Conservation (phyloP, 2,329 filamentous ascomycete species). For the Epichloe sylvatica region DNA sequence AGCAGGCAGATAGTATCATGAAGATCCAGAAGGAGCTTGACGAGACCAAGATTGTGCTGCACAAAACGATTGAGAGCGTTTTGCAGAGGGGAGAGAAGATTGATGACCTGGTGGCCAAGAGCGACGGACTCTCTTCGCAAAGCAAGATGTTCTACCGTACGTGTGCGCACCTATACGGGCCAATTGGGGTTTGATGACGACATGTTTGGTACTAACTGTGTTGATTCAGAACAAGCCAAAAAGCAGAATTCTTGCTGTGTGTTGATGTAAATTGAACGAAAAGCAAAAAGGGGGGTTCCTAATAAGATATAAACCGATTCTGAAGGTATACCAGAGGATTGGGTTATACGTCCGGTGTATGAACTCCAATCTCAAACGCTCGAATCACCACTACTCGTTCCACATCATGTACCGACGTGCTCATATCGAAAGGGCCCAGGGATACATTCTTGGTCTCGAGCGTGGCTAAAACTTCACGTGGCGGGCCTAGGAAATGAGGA, state of each 20-base stretch:
- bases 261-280: slow-evolving; percentile 39
- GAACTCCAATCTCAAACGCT: background rate
- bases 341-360: background rate
- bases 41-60: slow-evolving; percentile 91
- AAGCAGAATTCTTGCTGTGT: slow-evolving; percentile 68
- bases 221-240: slow-evolving; percentile 48
- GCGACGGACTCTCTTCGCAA: slow-evolving; percentile 74
- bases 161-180: slow-evolving; percentile 14
- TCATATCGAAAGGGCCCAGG: background rate
- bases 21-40: slow-evolving; percentile 95
- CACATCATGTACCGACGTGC: background rate
- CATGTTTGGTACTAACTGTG: slow-evolving; percentile 5
- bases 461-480: background rate
- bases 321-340: background rate
- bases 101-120: slow-evolving; percentile 85
- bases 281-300: background rate
- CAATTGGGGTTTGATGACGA: background rate
- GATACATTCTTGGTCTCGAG: background rate
- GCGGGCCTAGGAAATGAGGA: background rate
- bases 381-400: background rate
- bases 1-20: slow-evolving; percentile 80
- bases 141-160: slow-evolving; percentile 96
- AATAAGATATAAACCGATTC: background rate
- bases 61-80: slow-evolving; percentile 86
- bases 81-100: slow-evolving; percentile 93